Percentiles rank a stretch among this genome's conserved stretches.
These are phyloP conservation scores for Chrysosporium queenslandicum DNA, from an alignment of 2,329 filamentous ascomycete genomes.

Conservation along the genomic window DNA sequence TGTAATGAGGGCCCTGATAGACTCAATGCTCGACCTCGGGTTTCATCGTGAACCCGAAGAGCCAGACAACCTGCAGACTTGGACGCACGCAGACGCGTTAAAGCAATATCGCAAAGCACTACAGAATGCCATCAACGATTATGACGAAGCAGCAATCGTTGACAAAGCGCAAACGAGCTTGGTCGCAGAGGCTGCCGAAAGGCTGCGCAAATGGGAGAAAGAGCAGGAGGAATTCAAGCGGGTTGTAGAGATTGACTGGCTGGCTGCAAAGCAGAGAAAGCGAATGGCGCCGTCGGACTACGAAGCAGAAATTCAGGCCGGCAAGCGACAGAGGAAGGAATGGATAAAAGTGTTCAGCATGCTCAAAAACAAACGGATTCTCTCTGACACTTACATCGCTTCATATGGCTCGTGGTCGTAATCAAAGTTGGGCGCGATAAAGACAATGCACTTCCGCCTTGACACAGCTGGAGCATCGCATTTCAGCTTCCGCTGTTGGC, in stretches of 20 bases:
- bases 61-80: not conserved
- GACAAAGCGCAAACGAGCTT: not conserved
- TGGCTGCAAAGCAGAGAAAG: not conserved
- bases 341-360: not conserved
- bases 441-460: conserved; percentile 53
- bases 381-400: no score
- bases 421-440: conserved; percentile 34
- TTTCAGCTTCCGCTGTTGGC: conserved; percentile 65
- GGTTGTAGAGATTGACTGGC: not conserved
- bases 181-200: not conserved
- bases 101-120: not conserved
- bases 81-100: not conserved
- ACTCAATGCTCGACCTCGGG: not conserved
- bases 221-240: not conserved
- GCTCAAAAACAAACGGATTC: not conserved
- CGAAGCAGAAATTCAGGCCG: not conserved
- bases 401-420: no score
- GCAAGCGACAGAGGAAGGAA: not conserved
- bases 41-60: not conserved
- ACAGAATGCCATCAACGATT: not conserved
- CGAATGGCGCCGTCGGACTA: not conserved
- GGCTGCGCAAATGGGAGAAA: not conserved
- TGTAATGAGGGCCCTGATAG: not conserved
- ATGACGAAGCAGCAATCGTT: not conserved
- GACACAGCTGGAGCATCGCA: conserved; percentile 64